phyloP scores from a whole-genome alignment of 108 stramenopile species.

The Parietichytrium sp. region DNA sequence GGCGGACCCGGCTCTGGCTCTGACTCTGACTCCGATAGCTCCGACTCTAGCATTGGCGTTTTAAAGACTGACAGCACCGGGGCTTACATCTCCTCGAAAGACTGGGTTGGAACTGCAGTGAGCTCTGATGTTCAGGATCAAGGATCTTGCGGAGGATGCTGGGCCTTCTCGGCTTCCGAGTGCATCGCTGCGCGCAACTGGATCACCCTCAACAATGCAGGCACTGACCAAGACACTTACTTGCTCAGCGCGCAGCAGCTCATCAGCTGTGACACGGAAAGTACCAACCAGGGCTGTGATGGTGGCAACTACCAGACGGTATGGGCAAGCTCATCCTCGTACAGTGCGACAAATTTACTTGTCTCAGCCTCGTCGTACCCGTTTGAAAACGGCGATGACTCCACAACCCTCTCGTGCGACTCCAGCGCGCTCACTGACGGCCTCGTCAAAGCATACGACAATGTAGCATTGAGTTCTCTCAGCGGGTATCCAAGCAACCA shows the following conservation, averaged over 20 bases:
- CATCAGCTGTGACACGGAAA: neutral
- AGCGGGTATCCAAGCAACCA: neutral
- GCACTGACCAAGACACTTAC: neutral
- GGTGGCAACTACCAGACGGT: slow-evolving; percentile 27
- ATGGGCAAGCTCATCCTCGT: neutral
- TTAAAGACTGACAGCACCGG: too few species aligned
- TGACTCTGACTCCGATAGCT: too few species aligned
- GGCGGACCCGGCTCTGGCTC: too few species aligned
- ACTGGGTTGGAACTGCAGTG: slow-evolving; percentile 15
- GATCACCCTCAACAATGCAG: slow-evolving; percentile 7
- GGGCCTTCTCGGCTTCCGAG: slow-evolving; percentile 27
- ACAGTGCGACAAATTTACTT: neutral
- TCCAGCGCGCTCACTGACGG: neutral
- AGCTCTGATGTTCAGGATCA: neutral
- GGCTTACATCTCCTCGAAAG: too few species aligned
- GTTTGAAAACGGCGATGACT: neutral
- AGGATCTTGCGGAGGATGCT: slow-evolving; percentile 16
- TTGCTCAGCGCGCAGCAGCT: slow-evolving; percentile 1
- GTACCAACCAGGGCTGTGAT: neutral
- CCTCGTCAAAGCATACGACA: neutral
- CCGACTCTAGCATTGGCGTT: too few species aligned
- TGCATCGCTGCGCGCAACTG: neutral
- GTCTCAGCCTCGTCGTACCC: neutral
- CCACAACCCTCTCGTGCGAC: neutral
- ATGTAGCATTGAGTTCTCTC: neutral